Base-by-base conservation (phyloP, 2,329 filamentous ascomycete species). In the Aureobasidium subglaciale region DNA sequence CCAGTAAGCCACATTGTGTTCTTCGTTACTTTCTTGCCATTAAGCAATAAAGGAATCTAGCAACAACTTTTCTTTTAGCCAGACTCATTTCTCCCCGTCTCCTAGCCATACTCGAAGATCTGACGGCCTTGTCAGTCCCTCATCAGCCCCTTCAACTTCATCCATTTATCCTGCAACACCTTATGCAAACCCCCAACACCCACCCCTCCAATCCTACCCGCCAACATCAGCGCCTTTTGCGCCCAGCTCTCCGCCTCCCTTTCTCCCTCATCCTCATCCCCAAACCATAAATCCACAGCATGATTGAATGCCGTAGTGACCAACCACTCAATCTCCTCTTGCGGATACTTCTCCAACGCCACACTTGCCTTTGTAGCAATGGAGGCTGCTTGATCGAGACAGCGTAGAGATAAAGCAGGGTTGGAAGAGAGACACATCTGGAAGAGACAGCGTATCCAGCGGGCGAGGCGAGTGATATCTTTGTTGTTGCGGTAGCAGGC, bases 251-350 rank as follows among this genome's bases (percentile, higher is more conserved):
- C 25, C 13, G 7, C 35, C 11, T 30, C 22, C 3, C 15, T 20
- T 4, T 25, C 5, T 29, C 20, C 18, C 32, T n/a, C 35, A 4
- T 16, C 30, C 4, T 82, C 77, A 22, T 86, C 76, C 1, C 77
- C 74, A 11, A 78, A 75, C 62, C 82, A 83, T n/a, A 81, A 75
- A 63, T 90, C 86, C 5, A 90, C 74, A 0, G 80, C 84, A 58
- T 84, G 83, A 61, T 91, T 91, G 68, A 87, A 90, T 0, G 80
- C 73, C 5, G 78, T 82, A 1, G 81, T 80, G 0, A 83, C 81
- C n/a, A 93, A 78, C 85, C 87, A 93, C 63, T 90, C 84, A 1
- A 91, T 70, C 64, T 93, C 88, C 3, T 80, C 77, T 0, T 72
- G 63, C 0, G 88, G 87, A 64, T 88, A 88, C n/a, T n/a, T n/a